Conservation (phyloP, 1,284 basidiomycete species). For the Rhodofomes roseus region DNA sequence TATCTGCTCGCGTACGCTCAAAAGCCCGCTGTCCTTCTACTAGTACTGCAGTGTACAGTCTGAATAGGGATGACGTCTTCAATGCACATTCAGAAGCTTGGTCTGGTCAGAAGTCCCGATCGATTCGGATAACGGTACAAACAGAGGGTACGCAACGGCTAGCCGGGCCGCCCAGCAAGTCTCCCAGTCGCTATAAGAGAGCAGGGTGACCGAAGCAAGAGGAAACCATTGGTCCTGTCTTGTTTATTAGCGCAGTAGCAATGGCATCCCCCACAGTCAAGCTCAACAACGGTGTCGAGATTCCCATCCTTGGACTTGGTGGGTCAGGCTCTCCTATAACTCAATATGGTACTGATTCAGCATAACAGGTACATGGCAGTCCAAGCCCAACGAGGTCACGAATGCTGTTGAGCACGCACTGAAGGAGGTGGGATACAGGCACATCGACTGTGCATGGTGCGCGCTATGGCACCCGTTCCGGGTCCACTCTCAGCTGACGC, state of each 20-base stretch:
- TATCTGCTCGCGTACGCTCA: too few relatives aligned
- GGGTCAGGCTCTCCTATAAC: constrained; percentile 11
- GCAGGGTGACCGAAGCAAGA: not conserved
- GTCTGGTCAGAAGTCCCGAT: too few relatives aligned
- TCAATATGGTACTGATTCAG: not conserved
- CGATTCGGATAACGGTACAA: too few relatives aligned
- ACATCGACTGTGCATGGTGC: constrained; percentile 78
- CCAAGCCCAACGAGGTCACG: constrained; percentile 66
- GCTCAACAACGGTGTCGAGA: constrained; percentile 65
- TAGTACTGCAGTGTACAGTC: too few relatives aligned
- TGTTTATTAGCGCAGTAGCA: not conserved
- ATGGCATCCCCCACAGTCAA: constrained; percentile 45
- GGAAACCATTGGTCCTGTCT: not conserved
- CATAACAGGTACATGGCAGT: constrained; percentile 72
- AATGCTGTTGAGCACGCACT: constrained; percentile 71
- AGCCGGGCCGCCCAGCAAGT: too few relatives aligned
- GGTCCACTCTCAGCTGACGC: not conserved
- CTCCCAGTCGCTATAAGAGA: not conserved
- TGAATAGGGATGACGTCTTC: too few relatives aligned
- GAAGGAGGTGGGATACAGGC: constrained; percentile 71
- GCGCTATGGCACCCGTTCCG: constrained; percentile 9
- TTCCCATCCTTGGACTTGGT: constrained; percentile 76
- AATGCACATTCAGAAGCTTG: too few relatives aligned
- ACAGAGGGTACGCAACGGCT: too few relatives aligned
- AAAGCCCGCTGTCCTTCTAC: too few relatives aligned